These are phyloP conservation scores for Rhodamnia argentea DNA, from an alignment of 345 rosid genomes.

Conservation along the genomic window DNA sequence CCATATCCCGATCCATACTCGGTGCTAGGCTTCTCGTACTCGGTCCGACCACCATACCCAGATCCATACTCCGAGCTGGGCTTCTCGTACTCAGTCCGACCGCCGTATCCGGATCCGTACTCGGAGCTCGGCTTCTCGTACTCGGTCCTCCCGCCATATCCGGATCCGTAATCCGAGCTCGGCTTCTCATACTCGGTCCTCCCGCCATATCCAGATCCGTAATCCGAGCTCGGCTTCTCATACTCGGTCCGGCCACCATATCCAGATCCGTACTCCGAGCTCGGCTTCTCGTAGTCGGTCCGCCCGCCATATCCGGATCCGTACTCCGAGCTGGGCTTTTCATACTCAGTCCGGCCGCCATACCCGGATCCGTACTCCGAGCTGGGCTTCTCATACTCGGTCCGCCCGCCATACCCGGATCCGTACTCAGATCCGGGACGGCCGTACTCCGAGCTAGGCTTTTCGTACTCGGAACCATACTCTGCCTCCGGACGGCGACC, in stretches of 20 bases:
- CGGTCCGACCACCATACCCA: conserved; percentile 18
- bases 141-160: conserved; percentile 7
- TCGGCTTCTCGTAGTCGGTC: conserved; percentile 4
- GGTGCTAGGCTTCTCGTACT: conserved; percentile 10
- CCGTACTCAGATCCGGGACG: conserved; percentile 14
- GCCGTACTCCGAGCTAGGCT: not conserved
- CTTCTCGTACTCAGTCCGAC: not conserved
- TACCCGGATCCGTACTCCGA: conserved; percentile 26
- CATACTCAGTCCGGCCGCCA: conserved; percentile 5
- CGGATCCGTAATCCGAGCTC: conserved; percentile 14
- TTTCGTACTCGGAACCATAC: too few relatives aligned
- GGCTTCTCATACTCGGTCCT: not conserved
- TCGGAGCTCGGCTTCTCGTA: not conserved
- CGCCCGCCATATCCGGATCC: conserved; percentile 25
- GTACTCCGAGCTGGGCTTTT: conserved; percentile 6
- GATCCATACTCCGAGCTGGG: conserved; percentile 12
- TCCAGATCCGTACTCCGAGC: not conserved
- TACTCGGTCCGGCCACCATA: conserved; percentile 3
- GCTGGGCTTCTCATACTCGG: conserved; percentile 14
- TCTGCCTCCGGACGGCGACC: too few relatives aligned
- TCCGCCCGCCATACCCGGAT: conserved; percentile 22
- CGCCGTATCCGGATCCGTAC: conserved; percentile 4
- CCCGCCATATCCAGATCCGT: conserved; percentile 3
- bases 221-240: not conserved
- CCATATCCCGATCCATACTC: conserved; percentile 36